These are phyloP conservation scores for Leptodermis oblonga DNA, from an alignment of 257 asterid genomes.

Conservation along the genomic window DNA sequence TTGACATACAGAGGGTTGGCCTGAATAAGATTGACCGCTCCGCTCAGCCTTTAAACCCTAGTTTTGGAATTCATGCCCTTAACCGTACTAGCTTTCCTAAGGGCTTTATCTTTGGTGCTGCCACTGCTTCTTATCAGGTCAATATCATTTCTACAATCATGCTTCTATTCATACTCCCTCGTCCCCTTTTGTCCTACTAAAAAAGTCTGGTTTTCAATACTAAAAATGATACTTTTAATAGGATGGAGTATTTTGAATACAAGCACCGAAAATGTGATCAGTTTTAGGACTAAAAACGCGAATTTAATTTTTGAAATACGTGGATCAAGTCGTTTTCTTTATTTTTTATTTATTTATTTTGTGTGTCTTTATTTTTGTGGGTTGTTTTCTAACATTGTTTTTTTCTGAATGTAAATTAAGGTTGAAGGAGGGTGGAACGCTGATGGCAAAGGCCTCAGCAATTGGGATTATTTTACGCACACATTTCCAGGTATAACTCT, in stretches of 20 bases:
- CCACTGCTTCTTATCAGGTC: conserved; percentile 9
- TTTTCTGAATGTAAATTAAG: conserved; percentile 14
- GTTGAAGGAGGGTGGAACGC: conserved; percentile 33
- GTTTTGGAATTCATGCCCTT: conserved; percentile 2
- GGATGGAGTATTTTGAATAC: no score
- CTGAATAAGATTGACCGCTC: neutral
- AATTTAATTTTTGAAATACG: no score
- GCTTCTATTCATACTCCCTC: no score
- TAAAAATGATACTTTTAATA: no score
- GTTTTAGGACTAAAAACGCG: no score
- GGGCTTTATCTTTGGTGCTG: conserved; percentile 11
- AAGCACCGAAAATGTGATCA: no score
- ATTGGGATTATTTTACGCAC: conserved; percentile 30
- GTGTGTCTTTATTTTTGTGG: neutral
- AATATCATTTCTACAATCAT: neutral
- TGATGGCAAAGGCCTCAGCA: conserved; percentile 34
- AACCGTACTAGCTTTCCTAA: conserved; percentile 6
- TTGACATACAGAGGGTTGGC: neutral
- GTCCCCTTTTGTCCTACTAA: no score
- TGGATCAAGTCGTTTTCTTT: no score
- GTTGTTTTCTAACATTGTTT: neutral
- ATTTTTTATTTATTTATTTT: no score
- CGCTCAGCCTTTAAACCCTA: neutral
- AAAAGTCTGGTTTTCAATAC: no score
- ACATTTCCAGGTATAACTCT: conserved; percentile 23